Conservation (phyloP, 2,329 filamentous ascomycete species). For the Curvularia verruculosa region DNA sequence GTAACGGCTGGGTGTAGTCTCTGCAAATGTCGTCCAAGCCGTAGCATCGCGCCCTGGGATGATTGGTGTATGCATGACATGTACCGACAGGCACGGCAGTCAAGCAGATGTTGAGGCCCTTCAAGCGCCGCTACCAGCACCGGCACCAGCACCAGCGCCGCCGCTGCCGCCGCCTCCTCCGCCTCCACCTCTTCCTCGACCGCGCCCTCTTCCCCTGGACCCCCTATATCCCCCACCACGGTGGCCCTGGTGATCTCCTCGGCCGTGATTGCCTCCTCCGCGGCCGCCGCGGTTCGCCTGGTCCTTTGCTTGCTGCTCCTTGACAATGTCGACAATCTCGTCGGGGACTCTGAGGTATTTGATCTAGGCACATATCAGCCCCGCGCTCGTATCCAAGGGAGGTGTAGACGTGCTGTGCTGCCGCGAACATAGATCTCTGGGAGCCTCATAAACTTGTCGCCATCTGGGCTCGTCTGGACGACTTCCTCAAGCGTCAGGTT, state of each 20-base stretch:
- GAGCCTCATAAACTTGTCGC: slow-evolving; percentile 89
- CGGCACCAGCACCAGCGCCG: slow-evolving; percentile 45
- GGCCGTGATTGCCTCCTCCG: slow-evolving; percentile 66
- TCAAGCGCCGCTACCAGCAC: slow-evolving; percentile 48
- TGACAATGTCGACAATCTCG: slow-evolving; percentile 92
- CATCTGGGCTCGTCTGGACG: slow-evolving; percentile 93
- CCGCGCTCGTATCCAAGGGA: not conserved
- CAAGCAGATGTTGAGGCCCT: not conserved
- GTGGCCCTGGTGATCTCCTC: slow-evolving; percentile 61
- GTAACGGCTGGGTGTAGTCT: not conserved
- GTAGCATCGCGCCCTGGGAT: not conserved
- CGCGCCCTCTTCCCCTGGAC: slow-evolving; percentile 60
- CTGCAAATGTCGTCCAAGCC: slow-evolving; percentile 1
- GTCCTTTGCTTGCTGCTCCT: slow-evolving; percentile 85
- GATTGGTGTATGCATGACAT: slow-evolving; percentile 6
- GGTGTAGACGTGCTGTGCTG: slow-evolving; percentile 78
- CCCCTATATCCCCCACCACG: slow-evolving; percentile 56
- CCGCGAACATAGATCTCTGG: slow-evolving; percentile 96
- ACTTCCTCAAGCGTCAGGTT: slow-evolving; percentile 97
- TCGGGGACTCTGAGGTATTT: slow-evolving; percentile 97
- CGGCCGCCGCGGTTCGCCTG: slow-evolving; percentile 66
- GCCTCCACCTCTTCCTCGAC: slow-evolving; percentile 61
- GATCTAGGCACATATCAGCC: slow-evolving; percentile 66
- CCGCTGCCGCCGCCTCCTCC: slow-evolving; percentile 55
- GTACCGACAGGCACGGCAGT: slow-evolving; percentile 5